These are phyloP conservation scores for Epithemia pelagica DNA, from an alignment of 108 stramenopile genomes.

Conservation along the genomic window DNA sequence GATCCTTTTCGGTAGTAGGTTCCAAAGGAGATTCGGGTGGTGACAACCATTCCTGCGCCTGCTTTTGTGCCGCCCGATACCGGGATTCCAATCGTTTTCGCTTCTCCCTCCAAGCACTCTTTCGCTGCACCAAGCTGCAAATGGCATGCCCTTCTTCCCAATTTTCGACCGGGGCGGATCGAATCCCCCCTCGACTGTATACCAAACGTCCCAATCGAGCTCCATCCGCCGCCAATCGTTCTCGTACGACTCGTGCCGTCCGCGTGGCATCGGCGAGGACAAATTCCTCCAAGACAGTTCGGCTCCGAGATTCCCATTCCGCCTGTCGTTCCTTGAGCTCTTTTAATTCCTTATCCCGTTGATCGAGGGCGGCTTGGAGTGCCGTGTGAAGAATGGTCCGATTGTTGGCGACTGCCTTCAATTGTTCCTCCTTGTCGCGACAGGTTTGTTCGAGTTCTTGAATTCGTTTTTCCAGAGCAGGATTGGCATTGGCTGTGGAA, in stretches of 20 bases:
- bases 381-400: slow-evolving; percentile 67
- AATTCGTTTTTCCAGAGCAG: neutral
- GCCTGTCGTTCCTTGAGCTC: slow-evolving; percentile 18
- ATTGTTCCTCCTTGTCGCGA: slow-evolving; percentile 48
- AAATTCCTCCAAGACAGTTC: slow-evolving; percentile 47
- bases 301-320: slow-evolving; percentile 11
- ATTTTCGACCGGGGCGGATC: slow-evolving; percentile 32
- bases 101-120: slow-evolving; percentile 33
- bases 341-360: slow-evolving; percentile 32
- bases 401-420: slow-evolving; percentile 65
- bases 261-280: slow-evolving; percentile 52
- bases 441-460: slow-evolving; percentile 25
- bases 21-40: neutral
- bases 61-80: slow-evolving; percentile 1
- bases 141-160: slow-evolving; percentile 86
- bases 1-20: neutral
- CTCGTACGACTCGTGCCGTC: slow-evolving; percentile 48
- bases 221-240: slow-evolving; percentile 64
- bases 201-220: slow-evolving; percentile 71
- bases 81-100: slow-evolving; percentile 34
- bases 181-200: slow-evolving; percentile 45
- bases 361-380: slow-evolving; percentile 44
- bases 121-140: slow-evolving; percentile 29
- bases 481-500: too few relatives aligned
- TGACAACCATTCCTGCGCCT: slow-evolving; percentile 1